A percentile compares a stretch with the other conserved stretches of the same genome.
Conservation (phyloP, 345 rosid genomes). For the Eucalyptus victrix region DNA sequence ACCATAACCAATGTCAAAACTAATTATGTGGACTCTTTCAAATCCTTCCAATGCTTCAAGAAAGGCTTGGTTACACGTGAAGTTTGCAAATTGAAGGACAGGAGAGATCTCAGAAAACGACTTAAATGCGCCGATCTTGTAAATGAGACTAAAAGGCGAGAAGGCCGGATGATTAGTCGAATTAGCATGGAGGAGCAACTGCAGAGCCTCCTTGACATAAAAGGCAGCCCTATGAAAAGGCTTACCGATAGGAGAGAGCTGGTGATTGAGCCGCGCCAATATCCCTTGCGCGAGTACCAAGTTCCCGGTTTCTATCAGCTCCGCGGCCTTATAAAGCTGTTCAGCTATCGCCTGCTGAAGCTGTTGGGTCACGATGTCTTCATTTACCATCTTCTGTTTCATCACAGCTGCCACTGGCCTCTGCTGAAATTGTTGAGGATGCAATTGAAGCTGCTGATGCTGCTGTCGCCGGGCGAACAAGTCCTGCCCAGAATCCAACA, state of each 20-base stretch:
- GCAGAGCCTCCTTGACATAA: slow-evolving; percentile 72
- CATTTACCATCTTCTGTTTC: slow-evolving; percentile 23
- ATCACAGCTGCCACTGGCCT: slow-evolving; percentile 6
- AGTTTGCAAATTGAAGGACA: slow-evolving; percentile 69
- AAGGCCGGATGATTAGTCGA: background rate
- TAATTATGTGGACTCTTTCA: slow-evolving; percentile 60
- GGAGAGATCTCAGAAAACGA: slow-evolving; percentile 89
- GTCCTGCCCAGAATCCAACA: background rate
- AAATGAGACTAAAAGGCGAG: slow-evolving; percentile 19
- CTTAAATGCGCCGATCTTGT: slow-evolving; percentile 72
- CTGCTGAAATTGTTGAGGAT: slow-evolving; percentile 29
- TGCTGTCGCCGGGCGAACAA: background rate
- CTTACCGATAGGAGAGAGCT: slow-evolving; percentile 70
- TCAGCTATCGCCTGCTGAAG: slow-evolving; percentile 56
- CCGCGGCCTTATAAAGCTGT: slow-evolving; percentile 80
- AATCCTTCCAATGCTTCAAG: slow-evolving; percentile 58
- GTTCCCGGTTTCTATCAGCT: slow-evolving; percentile 73
- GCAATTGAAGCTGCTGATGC: background rate
- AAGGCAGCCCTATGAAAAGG: slow-evolving; percentile 80
- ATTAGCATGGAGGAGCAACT: slow-evolving; percentile 26
- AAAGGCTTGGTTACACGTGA: slow-evolving; percentile 89
- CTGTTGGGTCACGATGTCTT: slow-evolving; percentile 49
- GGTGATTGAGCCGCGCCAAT: slow-evolving; percentile 99
- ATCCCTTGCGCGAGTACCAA: slow-evolving; percentile 97
- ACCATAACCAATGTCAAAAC: slow-evolving; percentile 83